These are phyloP conservation scores for Ustanciosporium gigantosporum DNA, from an alignment of 1,284 basidiomycete genomes.

Conservation along the genomic window DNA sequence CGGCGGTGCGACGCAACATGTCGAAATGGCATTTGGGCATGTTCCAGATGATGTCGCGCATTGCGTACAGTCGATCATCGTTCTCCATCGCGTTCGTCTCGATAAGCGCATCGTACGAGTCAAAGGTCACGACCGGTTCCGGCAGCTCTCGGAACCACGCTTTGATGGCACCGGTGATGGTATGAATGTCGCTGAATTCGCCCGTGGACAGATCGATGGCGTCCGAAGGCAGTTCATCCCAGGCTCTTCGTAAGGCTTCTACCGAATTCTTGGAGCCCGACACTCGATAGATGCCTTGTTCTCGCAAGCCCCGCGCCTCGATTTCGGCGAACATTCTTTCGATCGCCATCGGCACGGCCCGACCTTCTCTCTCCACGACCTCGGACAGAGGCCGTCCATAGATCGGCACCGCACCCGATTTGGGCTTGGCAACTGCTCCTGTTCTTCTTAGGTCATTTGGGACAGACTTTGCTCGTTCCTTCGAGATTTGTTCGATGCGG, in stretches of 20 bases:
- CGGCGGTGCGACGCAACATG: conserved; percentile 47
- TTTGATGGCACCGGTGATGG: conserved; percentile 56
- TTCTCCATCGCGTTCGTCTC: conserved; percentile 54
- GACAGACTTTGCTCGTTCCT: conserved; percentile 25
- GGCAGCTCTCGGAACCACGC: conserved; percentile 59
- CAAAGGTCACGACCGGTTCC: conserved; percentile 57
- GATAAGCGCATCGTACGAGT: conserved; percentile 53
- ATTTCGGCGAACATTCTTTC: conserved; percentile 58
- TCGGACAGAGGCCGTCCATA: conserved; percentile 45
- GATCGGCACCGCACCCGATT: conserved; percentile 22
- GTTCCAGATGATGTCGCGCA: conserved; percentile 53
- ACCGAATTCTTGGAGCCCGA: conserved; percentile 56
- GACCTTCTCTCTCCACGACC: conserved; percentile 43
- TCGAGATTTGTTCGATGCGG: conserved; percentile 38
- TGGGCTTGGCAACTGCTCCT: conserved; percentile 1
- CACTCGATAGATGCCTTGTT: conserved; percentile 60
- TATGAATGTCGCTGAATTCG: conserved; percentile 58
- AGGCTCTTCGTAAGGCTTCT: conserved; percentile 43
- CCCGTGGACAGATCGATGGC: conserved; percentile 40
- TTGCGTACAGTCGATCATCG: conserved; percentile 51
- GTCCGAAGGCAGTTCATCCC: conserved; percentile 42
- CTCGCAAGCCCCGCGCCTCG: conserved; percentile 54
- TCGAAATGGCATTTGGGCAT: conserved; percentile 56
- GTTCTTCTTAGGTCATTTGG: conserved; percentile 4
- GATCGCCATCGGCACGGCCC: conserved; percentile 48